Base-by-base conservation (phyloP, 768 basidiomycete genomes). In the Trametes gibbosa region DNA sequence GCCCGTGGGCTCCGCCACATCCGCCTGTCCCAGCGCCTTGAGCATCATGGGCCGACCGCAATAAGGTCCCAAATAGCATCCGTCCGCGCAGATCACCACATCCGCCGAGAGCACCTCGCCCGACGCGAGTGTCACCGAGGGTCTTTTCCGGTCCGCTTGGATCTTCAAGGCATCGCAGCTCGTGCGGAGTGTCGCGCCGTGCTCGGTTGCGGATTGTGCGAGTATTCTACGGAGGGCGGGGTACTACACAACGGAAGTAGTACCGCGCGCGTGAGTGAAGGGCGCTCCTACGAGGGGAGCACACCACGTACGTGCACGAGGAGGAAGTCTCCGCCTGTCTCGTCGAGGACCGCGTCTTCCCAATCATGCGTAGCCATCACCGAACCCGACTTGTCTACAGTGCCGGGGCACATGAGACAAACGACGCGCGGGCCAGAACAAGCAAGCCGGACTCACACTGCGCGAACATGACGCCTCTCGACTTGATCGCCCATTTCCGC, bases 251-350 rank as follows among this genome's bases (percentile, higher is more conserved):
- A 10, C 4, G 29, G 29, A n/a, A n/a, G n/a, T n/a, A n/a, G n/a
- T n/a, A n/a, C n/a, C n/a, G n/a, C n/a, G 29, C 29, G 29, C 29
- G 29, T 32, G 4, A 32, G 29, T 5, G 5, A 32, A 32, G 29
- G 29, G 10, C 10, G 29, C 5, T 32, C 5, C 29, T 4, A n/a
- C n/a, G 5, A 47, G 45, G 13, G 24, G 47, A 8, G n/a, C 1
- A 5, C 29, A n/a, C 14, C 41, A 72, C 79, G 61, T 64, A 82
- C 82, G 59, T 80, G 76, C 63, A 77, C 77, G 56, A 74, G 78
- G 66, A 74, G 74, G 66, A 78, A 81, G 13, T 77, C 76, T 1
- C 78, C 82, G 10, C 79, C 79, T 0, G 77, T 75, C 57, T 83
- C 81, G 21, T 66, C 64, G 39, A 84, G 63, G 52, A 83, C 71